Evolutionary conservation across 1,139 yeast genomes (phyloP), one percentile per base, ranked within the genome.

Genomic region (Hansenula lynferdii): DNA sequence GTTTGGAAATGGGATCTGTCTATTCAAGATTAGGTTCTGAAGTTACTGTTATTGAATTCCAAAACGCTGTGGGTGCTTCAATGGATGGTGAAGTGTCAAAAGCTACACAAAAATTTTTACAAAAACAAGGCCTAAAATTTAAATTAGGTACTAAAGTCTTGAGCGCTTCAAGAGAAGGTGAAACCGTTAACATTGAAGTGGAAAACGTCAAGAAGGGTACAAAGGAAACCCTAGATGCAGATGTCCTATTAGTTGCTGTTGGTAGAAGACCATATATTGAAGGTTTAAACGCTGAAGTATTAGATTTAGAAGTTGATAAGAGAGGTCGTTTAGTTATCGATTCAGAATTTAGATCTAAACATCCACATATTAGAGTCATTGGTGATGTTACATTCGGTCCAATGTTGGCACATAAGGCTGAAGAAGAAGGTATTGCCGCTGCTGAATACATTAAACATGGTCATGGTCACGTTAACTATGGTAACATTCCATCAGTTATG

Each of bases 351-450:
- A 84, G 86, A 69, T 85, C 98, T 54, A 90, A 85, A 68, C 79
- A 74, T 67, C 84, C 89, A 45, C 95, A 94, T 69, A 90, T 94
- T 61, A 86, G 96, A 67, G 95, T 89, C 56, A 87, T 92, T 66
- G 99, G 99, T 65, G 99, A 94, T 62, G 97, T 83, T 44, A 94
- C 98, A 34, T 92, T 86, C 56, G 98, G 98, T 56, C 94, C 96
- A 56, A 94, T 94, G 99, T 79, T 94, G 70, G 99, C 99, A 48
- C 99, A 94, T 77, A 94, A 94, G 76, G 99, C 99, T 47, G 99
- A 94, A 73, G 99, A 94, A 67, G 99, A 94, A 75, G 99, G 97
- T 67, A 83, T 94, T 57, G 99, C 98, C 43, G 98, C 96, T 48
- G 97, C 78, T 48, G 99, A 94, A 70, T 85, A 78, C 73, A 80